Percentiles rank a stretch among this genome's conserved stretches.
Evolutionary conservation across 768 basidiomycete genomes (phyloP).

Genomic region (Panaeolus papilionaceus): DNA sequence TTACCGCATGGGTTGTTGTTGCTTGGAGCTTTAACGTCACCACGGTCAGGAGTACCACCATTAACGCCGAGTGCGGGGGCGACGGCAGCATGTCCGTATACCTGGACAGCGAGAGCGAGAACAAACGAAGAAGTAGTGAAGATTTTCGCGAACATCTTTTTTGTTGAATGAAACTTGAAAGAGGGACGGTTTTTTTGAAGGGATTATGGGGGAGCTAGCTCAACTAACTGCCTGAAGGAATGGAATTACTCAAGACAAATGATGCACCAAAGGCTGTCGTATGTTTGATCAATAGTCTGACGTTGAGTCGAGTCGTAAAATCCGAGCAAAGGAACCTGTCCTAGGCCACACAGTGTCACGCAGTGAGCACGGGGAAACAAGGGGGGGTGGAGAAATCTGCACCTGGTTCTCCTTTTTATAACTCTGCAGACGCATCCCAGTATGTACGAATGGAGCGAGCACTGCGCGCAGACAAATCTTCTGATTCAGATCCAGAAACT

Average conservation of each 20-base stretch:
- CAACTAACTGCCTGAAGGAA: constrained; percentile 19
- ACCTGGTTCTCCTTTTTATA: constrained; percentile 20
- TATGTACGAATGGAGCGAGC: neutral
- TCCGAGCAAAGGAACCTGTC: constrained; percentile 36
- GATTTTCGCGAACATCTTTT: constrained; percentile 37
- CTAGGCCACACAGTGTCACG: constrained; percentile 29
- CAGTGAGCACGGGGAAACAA: constrained; percentile 18
- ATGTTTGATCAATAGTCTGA: constrained; percentile 11
- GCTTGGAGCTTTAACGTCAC: constrained; percentile 41
- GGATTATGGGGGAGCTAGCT: constrained; percentile 20
- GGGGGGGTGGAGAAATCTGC: neutral
- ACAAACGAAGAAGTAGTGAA: constrained; percentile 27
- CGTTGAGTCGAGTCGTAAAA: constrained; percentile 19
- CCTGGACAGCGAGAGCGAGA: constrained; percentile 42
- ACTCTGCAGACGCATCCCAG: neutral
- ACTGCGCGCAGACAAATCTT: neutral
- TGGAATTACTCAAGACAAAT: constrained; percentile 21
- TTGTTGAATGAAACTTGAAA: neutral
- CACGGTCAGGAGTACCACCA: constrained; percentile 36
- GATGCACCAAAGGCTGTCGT: constrained; percentile 26
- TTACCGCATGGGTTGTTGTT: constrained; percentile 45
- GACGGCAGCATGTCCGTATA: constrained; percentile 47
- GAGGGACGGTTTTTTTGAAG: constrained; percentile 14
- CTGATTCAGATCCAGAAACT: constrained; percentile 8
- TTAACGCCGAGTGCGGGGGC: constrained; percentile 48